Conservation (phyloP, 1,139 yeast genomes). For the Meyerozyma sp. region DNA sequence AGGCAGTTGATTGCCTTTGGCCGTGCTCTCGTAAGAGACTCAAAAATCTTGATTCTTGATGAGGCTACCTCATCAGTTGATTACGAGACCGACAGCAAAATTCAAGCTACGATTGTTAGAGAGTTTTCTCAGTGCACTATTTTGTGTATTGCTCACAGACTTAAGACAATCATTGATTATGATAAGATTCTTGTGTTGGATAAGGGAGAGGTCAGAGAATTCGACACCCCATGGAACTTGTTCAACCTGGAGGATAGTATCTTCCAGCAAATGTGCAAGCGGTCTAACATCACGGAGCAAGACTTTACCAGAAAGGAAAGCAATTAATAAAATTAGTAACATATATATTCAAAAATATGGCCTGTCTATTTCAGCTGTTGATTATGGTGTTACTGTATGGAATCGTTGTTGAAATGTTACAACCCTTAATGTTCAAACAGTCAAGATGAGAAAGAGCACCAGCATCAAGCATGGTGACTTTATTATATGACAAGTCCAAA, state of each 20-base stretch:
- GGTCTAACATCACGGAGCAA: constrained; percentile 38
- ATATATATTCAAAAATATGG: background rate
- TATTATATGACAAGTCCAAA: background rate
- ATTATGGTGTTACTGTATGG: background rate
- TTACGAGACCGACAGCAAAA: constrained; percentile 48
- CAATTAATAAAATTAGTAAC: background rate
- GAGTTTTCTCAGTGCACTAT: constrained; percentile 46
- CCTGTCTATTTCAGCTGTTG: background rate
- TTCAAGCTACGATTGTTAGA: constrained; percentile 41
- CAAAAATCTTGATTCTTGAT: constrained; percentile 47
- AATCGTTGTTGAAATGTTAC: background rate
- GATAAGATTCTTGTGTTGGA: constrained; percentile 51
- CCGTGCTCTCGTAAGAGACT: constrained; percentile 45
- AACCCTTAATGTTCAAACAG: background rate
- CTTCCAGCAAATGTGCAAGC: constrained; percentile 59
- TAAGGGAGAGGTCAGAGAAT: constrained; percentile 44
- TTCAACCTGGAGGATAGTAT: constrained; percentile 24
- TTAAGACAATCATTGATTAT: constrained; percentile 47
- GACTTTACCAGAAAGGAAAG: background rate
- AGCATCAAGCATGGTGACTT: background rate
- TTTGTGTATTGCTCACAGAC: constrained; percentile 52
- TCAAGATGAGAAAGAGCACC: background rate
- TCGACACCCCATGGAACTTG: constrained; percentile 42
- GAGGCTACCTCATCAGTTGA: constrained; percentile 58
- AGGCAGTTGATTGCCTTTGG: constrained; percentile 51